Conservation (phyloP, 257 asterid species). For the Solanum ahanhuiri region DNA sequence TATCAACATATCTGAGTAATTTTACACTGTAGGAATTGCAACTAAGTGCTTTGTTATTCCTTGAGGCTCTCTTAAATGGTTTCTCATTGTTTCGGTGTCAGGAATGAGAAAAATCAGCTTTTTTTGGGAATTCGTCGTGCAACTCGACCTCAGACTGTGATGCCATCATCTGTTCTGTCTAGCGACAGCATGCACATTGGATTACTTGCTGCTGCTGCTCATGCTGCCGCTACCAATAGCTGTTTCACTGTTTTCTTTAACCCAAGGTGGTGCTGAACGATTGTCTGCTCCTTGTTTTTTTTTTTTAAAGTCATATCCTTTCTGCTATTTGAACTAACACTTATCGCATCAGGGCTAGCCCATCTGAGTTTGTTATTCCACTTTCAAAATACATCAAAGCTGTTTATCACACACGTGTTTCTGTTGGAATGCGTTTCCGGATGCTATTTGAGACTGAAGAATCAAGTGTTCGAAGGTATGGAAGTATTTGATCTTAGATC, state of each 20-base stretch:
- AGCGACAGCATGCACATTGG: conserved; percentile 99
- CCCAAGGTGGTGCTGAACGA: conserved; percentile 46
- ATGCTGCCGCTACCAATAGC: conserved; percentile 96
- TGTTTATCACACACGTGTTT: conserved; percentile 86
- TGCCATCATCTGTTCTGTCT: conserved; percentile 98
- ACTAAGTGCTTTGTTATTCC: background rate
- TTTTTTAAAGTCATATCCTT: background rate
- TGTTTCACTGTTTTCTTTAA: conserved; percentile 91
- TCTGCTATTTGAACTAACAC: conserved; percentile 6
- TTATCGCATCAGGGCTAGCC: conserved; percentile 71
- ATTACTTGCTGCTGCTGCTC: conserved; percentile 98
- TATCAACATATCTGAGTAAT: background rate
- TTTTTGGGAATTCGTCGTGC: conserved; percentile 94
- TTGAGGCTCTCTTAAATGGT: background rate
- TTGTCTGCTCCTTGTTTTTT: background rate
- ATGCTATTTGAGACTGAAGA: conserved; percentile 99
- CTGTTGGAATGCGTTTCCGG: conserved; percentile 96
- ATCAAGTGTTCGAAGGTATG: conserved; percentile 95
- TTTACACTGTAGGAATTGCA: background rate
- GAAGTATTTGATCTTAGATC: background rate
- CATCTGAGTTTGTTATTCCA: conserved; percentile 89
- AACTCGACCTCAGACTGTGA: conserved; percentile 88
- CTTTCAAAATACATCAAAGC: conserved; percentile 88
- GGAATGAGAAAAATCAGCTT: conserved; percentile 99
- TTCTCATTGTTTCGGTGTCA: conserved; percentile 2